These are phyloP conservation scores for Claviceps capensis DNA, from an alignment of 2,329 filamentous ascomycete species.

Conservation along the genomic window DNA sequence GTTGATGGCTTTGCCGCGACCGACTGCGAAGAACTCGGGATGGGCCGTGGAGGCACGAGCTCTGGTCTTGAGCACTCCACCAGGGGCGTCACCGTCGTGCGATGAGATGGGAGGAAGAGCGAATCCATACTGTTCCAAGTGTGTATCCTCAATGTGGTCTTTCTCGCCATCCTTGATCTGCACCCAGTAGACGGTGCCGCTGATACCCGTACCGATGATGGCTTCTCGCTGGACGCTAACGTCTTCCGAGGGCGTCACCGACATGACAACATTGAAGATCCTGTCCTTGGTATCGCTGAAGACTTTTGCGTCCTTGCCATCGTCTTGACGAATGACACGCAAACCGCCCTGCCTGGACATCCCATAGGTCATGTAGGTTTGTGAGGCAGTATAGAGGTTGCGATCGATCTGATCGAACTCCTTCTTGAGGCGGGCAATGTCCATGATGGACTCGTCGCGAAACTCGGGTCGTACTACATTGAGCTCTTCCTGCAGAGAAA, in stretches of 20 bases:
- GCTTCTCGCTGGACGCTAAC: slow-evolving; percentile 54
- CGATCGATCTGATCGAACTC: slow-evolving; percentile 96
- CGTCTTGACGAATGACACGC: slow-evolving; percentile 85
- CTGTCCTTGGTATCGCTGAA: slow-evolving; percentile 87
- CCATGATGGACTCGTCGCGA: slow-evolving; percentile 69
- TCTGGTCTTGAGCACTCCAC: slow-evolving; percentile 88
- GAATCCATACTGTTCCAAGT: slow-evolving; percentile 75
- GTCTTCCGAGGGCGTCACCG: slow-evolving; percentile 47
- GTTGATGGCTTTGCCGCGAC: slow-evolving; percentile 90
- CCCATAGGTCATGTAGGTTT: slow-evolving; percentile 86
- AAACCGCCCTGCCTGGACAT: slow-evolving; percentile 88
- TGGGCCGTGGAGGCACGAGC: slow-evolving; percentile 81
- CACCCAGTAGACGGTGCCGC: slow-evolving; percentile 94
- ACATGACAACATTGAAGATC: slow-evolving; percentile 86
- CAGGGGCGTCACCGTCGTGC: slow-evolving; percentile 80
- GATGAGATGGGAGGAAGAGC: slow-evolving; percentile 75
- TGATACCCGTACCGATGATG: slow-evolving; percentile 84
- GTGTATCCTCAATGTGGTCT: slow-evolving; percentile 64
- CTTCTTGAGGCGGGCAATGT: slow-evolving; percentile 90
- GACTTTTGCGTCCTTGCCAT: slow-evolving; percentile 80
- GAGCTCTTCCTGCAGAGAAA: slow-evolving; percentile 52
- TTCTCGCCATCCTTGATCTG: slow-evolving; percentile 63
- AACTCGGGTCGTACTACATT: slow-evolving; percentile 48
- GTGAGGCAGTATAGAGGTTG: slow-evolving; percentile 77
- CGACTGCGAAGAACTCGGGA: slow-evolving; percentile 88